phyloP scores from a whole-genome alignment of 441 rosid species.

The Pelargonium fulgidum region DNA sequence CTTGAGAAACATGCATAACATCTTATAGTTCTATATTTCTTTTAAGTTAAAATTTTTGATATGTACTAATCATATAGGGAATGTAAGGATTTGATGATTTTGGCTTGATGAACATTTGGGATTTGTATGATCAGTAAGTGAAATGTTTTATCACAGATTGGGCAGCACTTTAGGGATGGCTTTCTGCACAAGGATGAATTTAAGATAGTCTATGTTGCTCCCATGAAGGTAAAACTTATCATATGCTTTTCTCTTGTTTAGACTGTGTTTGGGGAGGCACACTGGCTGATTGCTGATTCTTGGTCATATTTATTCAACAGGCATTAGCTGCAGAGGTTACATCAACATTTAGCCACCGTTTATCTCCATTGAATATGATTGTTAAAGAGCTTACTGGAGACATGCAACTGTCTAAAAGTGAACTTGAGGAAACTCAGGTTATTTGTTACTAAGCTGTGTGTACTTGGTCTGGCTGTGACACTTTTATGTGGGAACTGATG shows the following conservation, averaged over 20 bases:
- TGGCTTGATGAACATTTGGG: background rate
- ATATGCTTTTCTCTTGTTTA: background rate
- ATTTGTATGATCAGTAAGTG: conserved; percentile 7
- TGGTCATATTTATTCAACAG: conserved; percentile 30
- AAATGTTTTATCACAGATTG: conserved; percentile 50
- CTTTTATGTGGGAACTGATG: conserved; percentile 17
- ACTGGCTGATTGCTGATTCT: conserved; percentile 21
- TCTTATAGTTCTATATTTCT: background rate
- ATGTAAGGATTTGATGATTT: too few species aligned
- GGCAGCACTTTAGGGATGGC: conserved; percentile 92
- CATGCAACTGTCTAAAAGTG: conserved; percentile 88
- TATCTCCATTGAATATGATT: conserved; percentile 77
- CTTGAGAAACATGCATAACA: conserved; percentile 4
- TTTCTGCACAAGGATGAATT: conserved; percentile 89
- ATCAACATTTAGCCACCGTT: conserved; percentile 76
- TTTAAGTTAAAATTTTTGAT: background rate
- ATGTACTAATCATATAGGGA: too few species aligned
- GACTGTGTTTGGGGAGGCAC: background rate
- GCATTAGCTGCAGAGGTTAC: conserved; percentile 98
- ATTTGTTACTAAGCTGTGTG: conserved; percentile 19
- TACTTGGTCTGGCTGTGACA: conserved; percentile 15
- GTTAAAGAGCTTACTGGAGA: conserved; percentile 98
- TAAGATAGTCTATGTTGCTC: conserved; percentile 98
- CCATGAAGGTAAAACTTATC: conserved; percentile 74
- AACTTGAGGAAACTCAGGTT: conserved; percentile 97